Evolutionary conservation across 305 asterid genomes (phyloP), one percentile per base, ranked within the genome.

Genomic region (Lippia alba): DNA sequence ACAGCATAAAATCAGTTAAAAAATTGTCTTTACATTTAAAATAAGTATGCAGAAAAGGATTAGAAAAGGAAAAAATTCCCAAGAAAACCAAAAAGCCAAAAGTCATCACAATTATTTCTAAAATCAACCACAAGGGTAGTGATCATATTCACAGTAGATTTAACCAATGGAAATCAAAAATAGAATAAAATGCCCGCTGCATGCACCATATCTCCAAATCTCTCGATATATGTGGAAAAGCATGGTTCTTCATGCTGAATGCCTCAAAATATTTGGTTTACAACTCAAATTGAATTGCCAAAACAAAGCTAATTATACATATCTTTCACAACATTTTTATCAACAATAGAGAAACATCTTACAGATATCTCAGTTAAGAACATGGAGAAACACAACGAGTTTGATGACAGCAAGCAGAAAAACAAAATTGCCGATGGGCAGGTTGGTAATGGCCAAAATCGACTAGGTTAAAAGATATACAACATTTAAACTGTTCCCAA

Each of bases 61-160:
- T 16, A 39, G 56, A 17, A 11, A 32, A 71, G 12, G 8, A 14
- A 45, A 51, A 16, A 20, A 24, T 64, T 64, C 58, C n/a, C 56
- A 48, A 45, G 56, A 19, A 24, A 19, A 0, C 55, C 58, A 19
- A n/a, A 64, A 64, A 30, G 15, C 30, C 32, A 61, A 61, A 4
- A 16, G 4, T 48, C 50, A 6, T 12, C 59, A 44, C 14, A 32
- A 14, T 11, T n/a, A 49, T 32, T 33, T 17, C 67, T 48, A 8
- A 30, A 56, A 59, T 58, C 60, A 58, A 51, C 66, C 65, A 68
- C 30, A 56, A 56, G 36, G 48, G 51, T 55, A 16, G 33, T 12
- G 18, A 60, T 49, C 69, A 32, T 55, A 53, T 20, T 17, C 30
- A 16, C 18, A 39, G 6, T 10, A 61, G 24, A 15, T 36, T 4